Evolutionary conservation across 1,139 yeast species (phyloP).

Genomic region (Yamadazyma atlantica): DNA sequence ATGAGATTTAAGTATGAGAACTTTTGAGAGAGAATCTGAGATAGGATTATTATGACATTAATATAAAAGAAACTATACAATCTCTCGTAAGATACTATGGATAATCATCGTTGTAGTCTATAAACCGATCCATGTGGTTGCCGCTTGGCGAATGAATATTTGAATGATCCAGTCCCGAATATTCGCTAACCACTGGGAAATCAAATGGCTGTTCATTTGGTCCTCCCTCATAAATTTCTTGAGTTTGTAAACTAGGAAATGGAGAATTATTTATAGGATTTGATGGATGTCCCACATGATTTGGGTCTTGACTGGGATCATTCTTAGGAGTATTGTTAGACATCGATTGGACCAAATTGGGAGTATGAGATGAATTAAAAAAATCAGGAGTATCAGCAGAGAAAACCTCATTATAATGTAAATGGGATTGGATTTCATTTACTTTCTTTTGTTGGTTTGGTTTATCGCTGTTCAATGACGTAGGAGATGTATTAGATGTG

Average conservation of each 20-base stretch:
- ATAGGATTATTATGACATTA: not conserved
- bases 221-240: constrained; percentile 13
- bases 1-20: no score
- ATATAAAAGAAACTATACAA: no score
- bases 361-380: constrained; percentile 25
- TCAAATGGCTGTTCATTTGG: constrained; percentile 17
- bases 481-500: constrained; percentile 25
- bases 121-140: constrained; percentile 22
- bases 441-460: constrained; percentile 12
- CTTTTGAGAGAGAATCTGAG: no score
- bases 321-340: constrained; percentile 1
- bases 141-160: constrained; percentile 14
- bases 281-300: constrained; percentile 1
- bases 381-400: constrained; percentile 33
- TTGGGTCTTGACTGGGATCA: not conserved
- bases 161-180: constrained; percentile 18
- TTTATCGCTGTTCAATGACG: constrained; percentile 19
- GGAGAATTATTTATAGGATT: constrained; percentile 6
- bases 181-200: constrained; percentile 18
- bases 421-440: constrained; percentile 10
- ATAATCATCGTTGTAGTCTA: constrained; percentile 23
- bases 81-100: no score
- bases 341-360: constrained; percentile 14
- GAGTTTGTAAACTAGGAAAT: constrained; percentile 6
- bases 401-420: constrained; percentile 23